Evolutionary conservation across 179 eudicot species (phyloP), one percentile per base, ranked within the genome.

Genomic region (Drosera spatulata): DNA sequence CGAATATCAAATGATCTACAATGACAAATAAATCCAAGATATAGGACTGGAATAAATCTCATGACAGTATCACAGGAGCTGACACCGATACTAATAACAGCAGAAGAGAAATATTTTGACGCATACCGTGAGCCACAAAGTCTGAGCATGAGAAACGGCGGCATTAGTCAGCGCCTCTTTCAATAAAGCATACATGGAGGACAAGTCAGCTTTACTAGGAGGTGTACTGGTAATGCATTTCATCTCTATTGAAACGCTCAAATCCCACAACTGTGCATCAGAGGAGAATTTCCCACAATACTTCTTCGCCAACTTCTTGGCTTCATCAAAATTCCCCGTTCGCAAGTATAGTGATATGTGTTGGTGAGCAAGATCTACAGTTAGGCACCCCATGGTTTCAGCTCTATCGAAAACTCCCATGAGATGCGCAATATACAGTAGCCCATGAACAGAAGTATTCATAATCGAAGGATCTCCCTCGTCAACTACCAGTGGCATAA

Each of bases 111-210:
- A 56, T 59, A 45, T 37, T 53, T 22, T 22, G 33, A 22, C 59
- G 40, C 84, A 59, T 91, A 88, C 97, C 96, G 82, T 79, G 61
- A 80, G 66, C 97, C 97, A 91, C 67, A 91, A 61, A 68, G 66
- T 67, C 59, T 91, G 83, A 15, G 81, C 85, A 68, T 83, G 73
- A 10, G 78, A 74, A 60, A 79, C 70, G 42, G 79, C 37, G 43
- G 78, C 66, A 52, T 70, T 74, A 53, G 51, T 64, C 65, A 88
- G 76, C 69, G 76, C 68, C 64, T 62, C 68, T 69, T 63, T 77
- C 61, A 85, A 61, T 40, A 80, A 84, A 38, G 67, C 63, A 61
- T 79, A 80, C 15, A 82, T 55, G 57, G 73, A 62, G 56, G 69
- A 49, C 50, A 77, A 67, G 58, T 73, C 80, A 49, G 68, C 73